phyloP scores from a whole-genome alignment of 352 stramenopile species.

The Elongisporangium undulatum region DNA sequence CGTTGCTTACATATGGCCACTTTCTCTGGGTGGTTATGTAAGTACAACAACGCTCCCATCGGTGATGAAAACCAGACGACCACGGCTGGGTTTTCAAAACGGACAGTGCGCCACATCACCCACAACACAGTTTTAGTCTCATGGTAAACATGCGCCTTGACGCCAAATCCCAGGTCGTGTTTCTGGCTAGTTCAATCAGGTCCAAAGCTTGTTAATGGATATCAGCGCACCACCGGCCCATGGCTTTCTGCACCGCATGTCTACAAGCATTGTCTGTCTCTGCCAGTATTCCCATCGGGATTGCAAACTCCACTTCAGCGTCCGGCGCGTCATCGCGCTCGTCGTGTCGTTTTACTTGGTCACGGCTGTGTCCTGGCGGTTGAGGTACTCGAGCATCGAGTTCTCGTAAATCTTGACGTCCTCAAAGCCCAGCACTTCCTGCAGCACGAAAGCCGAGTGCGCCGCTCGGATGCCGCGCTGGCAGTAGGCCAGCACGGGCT shows the following conservation, averaged over 20 bases:
- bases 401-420: constrained; percentile 66
- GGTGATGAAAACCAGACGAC: neutral
- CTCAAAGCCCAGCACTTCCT: constrained; percentile 49
- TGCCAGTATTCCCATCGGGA: neutral
- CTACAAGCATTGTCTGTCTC: neutral
- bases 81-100: neutral
- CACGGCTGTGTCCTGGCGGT: constrained; percentile 57
- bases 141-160: neutral
- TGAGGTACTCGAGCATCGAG: constrained; percentile 81
- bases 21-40: too few species aligned
- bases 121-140: neutral
- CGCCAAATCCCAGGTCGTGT: neutral
- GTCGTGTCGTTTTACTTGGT: constrained; percentile 13
- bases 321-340: neutral
- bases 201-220: neutral
- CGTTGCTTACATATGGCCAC: neutral
- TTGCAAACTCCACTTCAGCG: neutral
- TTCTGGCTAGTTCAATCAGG: neutral
- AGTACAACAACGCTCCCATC: neutral
- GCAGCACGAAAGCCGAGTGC: constrained; percentile 14
- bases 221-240: neutral
- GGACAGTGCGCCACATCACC: neutral
- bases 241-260: neutral
- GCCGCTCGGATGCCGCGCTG: constrained; percentile 15
- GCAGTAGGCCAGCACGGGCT: constrained; percentile 16